Evolutionary conservation across 2,329 filamentous ascomycete species (phyloP).

Genomic region (Chaetomium globosum): DNA sequence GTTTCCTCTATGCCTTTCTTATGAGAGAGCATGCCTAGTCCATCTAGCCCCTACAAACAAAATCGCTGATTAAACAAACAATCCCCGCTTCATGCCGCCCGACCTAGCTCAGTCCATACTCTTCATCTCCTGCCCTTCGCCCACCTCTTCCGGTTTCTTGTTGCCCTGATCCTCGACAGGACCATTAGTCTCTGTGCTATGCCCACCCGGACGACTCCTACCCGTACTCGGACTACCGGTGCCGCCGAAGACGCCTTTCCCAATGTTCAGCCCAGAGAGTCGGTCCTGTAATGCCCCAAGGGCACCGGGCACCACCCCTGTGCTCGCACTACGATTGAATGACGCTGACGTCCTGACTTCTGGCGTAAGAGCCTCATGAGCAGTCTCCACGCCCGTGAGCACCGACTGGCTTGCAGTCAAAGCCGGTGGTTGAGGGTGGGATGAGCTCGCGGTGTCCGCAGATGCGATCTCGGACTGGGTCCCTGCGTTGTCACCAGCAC

Average conservation of each 20-base stretch:
- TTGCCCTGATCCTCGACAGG: not conserved
- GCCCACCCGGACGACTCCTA: slow-evolving; percentile 21
- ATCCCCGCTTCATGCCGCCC: not conserved
- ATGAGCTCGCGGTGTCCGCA: slow-evolving; percentile 28
- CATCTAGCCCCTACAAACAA: slow-evolving; percentile 1
- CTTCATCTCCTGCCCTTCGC: slow-evolving; percentile 36
- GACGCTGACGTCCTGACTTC: slow-evolving; percentile 40
- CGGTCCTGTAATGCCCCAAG: slow-evolving; percentile 54
- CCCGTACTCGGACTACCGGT: slow-evolving; percentile 23
- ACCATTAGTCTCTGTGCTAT: slow-evolving; percentile 15
- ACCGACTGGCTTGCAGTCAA: slow-evolving; percentile 54
- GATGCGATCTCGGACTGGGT: slow-evolving; percentile 26
- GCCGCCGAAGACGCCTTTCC: slow-evolving; percentile 45
- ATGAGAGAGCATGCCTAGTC: not conserved
- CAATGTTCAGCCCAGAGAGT: slow-evolving; percentile 52
- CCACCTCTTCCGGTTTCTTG: slow-evolving; percentile 19
- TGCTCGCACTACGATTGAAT: slow-evolving; percentile 50
- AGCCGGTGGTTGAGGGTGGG: slow-evolving; percentile 45
- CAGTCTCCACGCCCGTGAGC: slow-evolving; percentile 61
- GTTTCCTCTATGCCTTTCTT: not conserved
- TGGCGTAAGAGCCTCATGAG: slow-evolving; percentile 55
- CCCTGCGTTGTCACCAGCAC: slow-evolving; percentile 9
- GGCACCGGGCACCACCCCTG: slow-evolving; percentile 48
- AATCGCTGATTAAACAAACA: slow-evolving; percentile 10
- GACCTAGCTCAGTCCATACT: slow-evolving; percentile 31